A percentile compares a stretch with the other conserved stretches of the same genome.
These are phyloP conservation scores for Angomonas deanei DNA, from an alignment of 208 protist genomes.

Conservation along the genomic window DNA sequence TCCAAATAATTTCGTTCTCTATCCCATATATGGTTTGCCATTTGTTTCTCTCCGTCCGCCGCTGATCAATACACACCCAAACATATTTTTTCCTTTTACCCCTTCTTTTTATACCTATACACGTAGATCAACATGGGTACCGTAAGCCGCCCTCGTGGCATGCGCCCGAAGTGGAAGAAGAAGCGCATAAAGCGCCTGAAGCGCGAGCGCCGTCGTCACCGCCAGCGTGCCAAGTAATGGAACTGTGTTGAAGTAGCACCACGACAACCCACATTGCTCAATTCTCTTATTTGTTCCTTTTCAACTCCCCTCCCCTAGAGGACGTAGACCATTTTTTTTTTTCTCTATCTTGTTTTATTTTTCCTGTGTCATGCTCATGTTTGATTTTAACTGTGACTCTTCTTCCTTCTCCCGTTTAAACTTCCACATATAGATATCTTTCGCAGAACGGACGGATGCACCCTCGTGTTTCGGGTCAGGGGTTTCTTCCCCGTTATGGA, in stretches of 20 bases:
- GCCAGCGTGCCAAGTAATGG: too few species aligned
- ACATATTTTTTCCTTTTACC: background rate
- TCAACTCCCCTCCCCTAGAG: background rate
- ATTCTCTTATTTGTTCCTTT: conserved; percentile 13
- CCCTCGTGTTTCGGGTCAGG: conserved; percentile 53
- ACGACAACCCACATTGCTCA: too few species aligned
- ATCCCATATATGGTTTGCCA: background rate
- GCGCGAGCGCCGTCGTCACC: too few species aligned
- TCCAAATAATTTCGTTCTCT: background rate
- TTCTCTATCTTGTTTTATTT: too few species aligned
- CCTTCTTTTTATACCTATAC: background rate
- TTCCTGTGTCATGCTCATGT: background rate
- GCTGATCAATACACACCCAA: background rate
- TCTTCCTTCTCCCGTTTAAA: conserved; percentile 9
- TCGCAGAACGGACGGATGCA: conserved; percentile 39
- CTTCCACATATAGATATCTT: background rate
- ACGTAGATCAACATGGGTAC: background rate
- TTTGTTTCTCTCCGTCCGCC: background rate
- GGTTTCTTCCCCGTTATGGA: conserved; percentile 70
- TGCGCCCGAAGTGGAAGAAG: background rate
- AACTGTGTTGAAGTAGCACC: too few species aligned
- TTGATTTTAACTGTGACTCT: conserved; percentile 5
- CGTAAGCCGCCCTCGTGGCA: background rate
- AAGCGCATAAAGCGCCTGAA: too few species aligned
- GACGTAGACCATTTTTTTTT: background rate